Percentiles rank a stretch among this genome's conserved stretches.
These are phyloP conservation scores for Rhodamnia rubescens DNA, from an alignment of 345 rosid genomes.

Conservation along the genomic window DNA sequence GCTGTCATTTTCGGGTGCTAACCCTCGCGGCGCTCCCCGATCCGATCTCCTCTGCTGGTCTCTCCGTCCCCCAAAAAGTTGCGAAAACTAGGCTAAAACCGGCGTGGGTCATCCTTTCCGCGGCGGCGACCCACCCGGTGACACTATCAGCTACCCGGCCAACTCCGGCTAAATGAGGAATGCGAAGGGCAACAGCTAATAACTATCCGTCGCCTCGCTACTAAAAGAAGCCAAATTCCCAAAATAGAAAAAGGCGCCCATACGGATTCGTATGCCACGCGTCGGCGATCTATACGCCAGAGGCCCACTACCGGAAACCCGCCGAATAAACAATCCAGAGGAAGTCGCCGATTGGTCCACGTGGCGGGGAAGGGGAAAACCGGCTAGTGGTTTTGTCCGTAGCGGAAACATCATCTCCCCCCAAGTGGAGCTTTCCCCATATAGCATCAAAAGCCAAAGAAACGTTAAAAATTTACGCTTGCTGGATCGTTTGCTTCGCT, in stretches of 20 bases:
- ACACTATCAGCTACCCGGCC: neutral
- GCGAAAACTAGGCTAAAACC: no score
- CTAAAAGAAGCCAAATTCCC: neutral
- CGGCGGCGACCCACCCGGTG: no score
- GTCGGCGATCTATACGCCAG: conserved; percentile 33
- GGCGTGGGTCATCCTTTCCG: neutral
- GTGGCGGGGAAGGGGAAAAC: conserved; percentile 1
- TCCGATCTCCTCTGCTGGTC: neutral
- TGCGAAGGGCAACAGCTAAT: neutral
- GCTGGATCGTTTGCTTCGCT: neutral
- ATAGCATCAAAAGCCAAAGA: conserved; percentile 5
- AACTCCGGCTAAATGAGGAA: neutral
- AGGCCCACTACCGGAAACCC: neutral
- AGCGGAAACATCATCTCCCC: neutral
- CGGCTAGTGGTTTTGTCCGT: conserved; percentile 7
- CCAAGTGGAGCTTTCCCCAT: conserved; percentile 17
- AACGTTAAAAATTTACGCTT: no score
- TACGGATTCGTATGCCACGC: conserved; percentile 20
- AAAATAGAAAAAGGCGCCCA: conserved; percentile 5
- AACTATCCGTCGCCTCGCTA: neutral
- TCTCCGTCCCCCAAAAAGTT: neutral
- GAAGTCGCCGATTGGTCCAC: conserved; percentile 13
- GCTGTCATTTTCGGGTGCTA: neutral
- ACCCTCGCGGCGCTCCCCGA: neutral
- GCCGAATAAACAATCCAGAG: neutral